Evolutionary conservation across 169 alveolate genomes (phyloP).

Genomic region (Cryptosporidium tyzzeri): DNA sequence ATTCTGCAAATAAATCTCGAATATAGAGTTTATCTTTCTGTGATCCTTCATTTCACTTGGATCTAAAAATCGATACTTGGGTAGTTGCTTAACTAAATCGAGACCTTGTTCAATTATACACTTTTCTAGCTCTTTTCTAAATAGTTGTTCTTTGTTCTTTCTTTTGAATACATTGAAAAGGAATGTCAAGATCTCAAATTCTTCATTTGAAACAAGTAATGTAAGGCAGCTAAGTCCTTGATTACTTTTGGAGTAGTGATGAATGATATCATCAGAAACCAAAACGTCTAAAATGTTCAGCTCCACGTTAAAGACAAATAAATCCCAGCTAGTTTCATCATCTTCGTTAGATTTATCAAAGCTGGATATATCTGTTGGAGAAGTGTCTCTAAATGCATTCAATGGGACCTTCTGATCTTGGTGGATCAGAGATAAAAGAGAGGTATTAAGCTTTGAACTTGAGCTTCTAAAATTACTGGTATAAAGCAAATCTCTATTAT

Average conservation of each 20-base stretch:
- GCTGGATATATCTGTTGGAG: neutral
- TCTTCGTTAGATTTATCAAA: neutral
- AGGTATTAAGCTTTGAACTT: neutral
- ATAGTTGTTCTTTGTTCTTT: conserved; percentile 4
- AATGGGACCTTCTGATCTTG: neutral
- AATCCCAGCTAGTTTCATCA: conserved; percentile 14
- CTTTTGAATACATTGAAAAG: conserved; percentile 13
- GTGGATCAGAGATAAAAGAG: conserved; percentile 13
- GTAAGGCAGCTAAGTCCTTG: conserved; percentile 15
- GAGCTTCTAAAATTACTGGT: neutral
- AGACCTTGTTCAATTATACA: conserved; percentile 28
- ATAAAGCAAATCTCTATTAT: neutral
- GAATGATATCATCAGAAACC: conserved; percentile 38
- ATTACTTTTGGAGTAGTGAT: conserved; percentile 11
- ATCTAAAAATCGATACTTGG: neutral
- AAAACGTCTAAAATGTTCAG: conserved; percentile 24
- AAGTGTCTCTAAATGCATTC: neutral
- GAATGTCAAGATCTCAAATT: conserved; percentile 20
- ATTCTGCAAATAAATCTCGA: conserved; percentile 7
- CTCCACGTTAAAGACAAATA: conserved; percentile 13
- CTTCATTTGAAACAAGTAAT: conserved; percentile 7
- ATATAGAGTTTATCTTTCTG: neutral
- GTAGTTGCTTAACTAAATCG: neutral
- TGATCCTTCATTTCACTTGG: neutral
- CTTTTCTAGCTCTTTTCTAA: conserved; percentile 27